phyloP scores from a whole-genome alignment of 495 filamentous ascomycete genomes.

The Geopyxis carbonaria region DNA sequence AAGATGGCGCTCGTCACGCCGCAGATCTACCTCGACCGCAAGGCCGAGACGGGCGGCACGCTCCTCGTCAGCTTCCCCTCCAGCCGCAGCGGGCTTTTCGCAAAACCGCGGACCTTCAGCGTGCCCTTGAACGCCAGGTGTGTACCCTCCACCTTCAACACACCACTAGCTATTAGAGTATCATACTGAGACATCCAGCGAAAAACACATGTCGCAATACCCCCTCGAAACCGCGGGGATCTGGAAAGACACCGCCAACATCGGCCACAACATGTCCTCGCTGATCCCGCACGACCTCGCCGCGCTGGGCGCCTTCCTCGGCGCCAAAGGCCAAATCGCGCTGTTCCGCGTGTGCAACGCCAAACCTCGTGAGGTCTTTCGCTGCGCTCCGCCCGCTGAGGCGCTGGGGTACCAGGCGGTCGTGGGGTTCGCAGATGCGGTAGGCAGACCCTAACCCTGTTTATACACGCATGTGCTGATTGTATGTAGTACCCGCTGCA shows the following conservation, averaged over 20 bases:
- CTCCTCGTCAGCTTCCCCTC: too few species aligned
- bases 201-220: too few species aligned
- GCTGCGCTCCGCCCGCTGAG: constrained; percentile 54
- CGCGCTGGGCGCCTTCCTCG: constrained; percentile 42
- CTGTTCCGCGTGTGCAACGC: constrained; percentile 54
- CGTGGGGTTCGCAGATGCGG: constrained; percentile 69
- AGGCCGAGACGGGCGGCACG: too few species aligned
- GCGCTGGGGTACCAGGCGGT: constrained; percentile 57
- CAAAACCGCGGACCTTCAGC: too few species aligned
- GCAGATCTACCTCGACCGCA: too few species aligned
- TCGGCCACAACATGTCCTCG: constrained; percentile 42
- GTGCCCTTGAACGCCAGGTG: too few species aligned
- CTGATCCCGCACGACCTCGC: constrained; percentile 35
- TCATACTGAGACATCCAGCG: too few species aligned
- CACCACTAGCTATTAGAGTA: too few species aligned
- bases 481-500: constrained; percentile 59
- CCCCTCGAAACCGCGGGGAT: constrained; percentile 51
- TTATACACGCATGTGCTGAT: constrained; percentile 9
- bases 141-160: too few species aligned
- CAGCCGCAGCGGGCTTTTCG: too few species aligned
- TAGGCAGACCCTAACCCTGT: constrained; percentile 28
- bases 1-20: constrained; percentile 54
- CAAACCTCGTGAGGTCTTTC: constrained; percentile 48
- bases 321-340: constrained; percentile 44
- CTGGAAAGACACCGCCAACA: constrained; percentile 55